These are phyloP conservation scores for Citrus unshiu DNA, from an alignment of 345 rosid species.

Conservation along the genomic window DNA sequence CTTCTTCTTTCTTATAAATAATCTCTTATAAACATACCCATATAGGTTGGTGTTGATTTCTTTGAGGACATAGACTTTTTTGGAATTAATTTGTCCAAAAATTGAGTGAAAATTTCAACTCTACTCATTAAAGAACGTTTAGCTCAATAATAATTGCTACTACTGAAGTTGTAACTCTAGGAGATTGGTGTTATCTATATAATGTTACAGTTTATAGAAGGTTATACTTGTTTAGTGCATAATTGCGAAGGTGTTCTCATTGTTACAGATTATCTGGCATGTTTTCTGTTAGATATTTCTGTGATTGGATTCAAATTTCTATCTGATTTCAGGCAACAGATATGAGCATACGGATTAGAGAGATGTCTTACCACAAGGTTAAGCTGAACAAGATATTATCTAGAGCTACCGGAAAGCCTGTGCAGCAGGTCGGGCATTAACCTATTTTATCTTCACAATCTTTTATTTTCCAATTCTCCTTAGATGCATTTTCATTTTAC, in stretches of 20 bases:
- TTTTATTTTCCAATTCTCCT: not conserved
- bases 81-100: not conserved
- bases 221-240: not conserved
- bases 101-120: not conserved
- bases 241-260: not conserved
- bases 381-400: slow-evolving; percentile 82
- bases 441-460: not conserved
- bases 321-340: slow-evolving; percentile 61
- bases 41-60: not conserved
- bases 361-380: slow-evolving; percentile 71
- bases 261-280: not conserved
- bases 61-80: not conserved
- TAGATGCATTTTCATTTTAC: not conserved
- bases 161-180: not conserved
- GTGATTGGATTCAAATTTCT: not conserved
- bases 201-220: not conserved
- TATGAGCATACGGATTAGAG: slow-evolving; percentile 65
- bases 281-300: not conserved
- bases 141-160: not conserved
- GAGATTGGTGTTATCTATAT: not conserved
- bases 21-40: not conserved
- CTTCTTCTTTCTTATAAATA: not conserved
- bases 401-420: slow-evolving; percentile 72
- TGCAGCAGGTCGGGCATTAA: slow-evolving; percentile 47
- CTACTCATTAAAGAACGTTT: not conserved